These are phyloP conservation scores for Kalaharituber pfeilii DNA, from an alignment of 2,329 filamentous ascomycete species.

Conservation along the genomic window DNA sequence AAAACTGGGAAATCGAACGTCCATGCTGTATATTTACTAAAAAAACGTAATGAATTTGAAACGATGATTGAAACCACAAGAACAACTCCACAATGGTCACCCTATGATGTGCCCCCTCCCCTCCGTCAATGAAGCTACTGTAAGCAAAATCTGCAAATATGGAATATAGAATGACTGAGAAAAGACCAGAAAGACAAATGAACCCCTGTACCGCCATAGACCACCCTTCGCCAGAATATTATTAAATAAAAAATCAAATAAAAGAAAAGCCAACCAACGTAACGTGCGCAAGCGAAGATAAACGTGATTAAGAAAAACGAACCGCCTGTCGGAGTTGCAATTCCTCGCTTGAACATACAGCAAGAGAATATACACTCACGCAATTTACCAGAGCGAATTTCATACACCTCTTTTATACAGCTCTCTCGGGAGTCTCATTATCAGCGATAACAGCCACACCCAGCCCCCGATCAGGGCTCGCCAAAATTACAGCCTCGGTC, in stretches of 20 bases:
- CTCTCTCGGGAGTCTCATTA: constrained; percentile 57
- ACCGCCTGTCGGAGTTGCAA: not conserved
- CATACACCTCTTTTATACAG: constrained; percentile 38
- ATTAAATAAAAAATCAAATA: constrained; percentile 1
- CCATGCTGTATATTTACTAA: no score
- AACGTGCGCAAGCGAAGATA: no score
- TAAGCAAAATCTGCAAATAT: no score
- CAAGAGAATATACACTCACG: not conserved
- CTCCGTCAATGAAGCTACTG: no score
- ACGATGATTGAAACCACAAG: no score
- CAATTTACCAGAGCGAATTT: no score
- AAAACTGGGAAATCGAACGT: no score
- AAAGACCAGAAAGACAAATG: no score
- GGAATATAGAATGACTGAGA: not conserved
- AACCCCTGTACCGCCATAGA: not conserved
- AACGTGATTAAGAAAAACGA: not conserved
- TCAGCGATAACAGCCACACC: constrained; percentile 72
- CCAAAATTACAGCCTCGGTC: constrained; percentile 82
- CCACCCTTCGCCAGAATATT: constrained; percentile 11
- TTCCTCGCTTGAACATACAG: no score
- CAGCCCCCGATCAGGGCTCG: constrained; percentile 78
- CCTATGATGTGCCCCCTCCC: no score
- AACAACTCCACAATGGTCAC: no score
- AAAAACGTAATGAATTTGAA: no score
- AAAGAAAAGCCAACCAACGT: not conserved